Evolutionary conservation across 1,284 basidiomycete genomes (phyloP).

Genomic region (Cutaneotrichosporon arboriforme): DNA sequence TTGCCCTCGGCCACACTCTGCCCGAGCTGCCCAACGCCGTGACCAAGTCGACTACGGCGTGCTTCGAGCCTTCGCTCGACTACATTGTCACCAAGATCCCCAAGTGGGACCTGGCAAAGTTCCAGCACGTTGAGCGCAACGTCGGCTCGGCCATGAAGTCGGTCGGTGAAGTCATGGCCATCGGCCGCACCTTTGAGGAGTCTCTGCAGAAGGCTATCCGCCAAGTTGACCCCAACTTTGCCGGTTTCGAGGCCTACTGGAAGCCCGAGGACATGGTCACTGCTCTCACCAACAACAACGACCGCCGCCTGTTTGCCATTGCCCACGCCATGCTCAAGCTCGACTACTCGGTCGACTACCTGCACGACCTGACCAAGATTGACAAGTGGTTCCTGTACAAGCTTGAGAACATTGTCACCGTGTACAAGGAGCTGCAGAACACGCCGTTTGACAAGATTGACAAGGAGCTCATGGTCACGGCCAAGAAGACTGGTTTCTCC

Average conservation of each 20-base stretch:
- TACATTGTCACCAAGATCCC: conserved; percentile 99
- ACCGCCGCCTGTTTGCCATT: conserved; percentile 95
- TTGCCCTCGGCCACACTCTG: conserved; percentile 96
- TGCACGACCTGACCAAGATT: conserved; percentile 95
- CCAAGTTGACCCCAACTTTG: conserved; percentile 83
- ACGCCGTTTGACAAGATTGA: conserved; percentile 61
- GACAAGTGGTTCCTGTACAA: conserved; percentile 99
- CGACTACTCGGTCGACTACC: conserved; percentile 79
- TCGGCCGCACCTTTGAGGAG: conserved; percentile 98
- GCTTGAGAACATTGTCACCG: conserved; percentile 76
- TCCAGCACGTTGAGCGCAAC: conserved; percentile 89
- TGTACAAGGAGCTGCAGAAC: conserved; percentile 66
- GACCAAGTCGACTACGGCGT: conserved; percentile 98
- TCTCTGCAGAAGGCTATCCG: conserved; percentile 97
- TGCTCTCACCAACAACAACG: conserved; percentile 58
- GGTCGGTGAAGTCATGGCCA: conserved; percentile 99
- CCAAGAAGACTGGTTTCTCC: conserved; percentile 91
- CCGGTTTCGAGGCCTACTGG: conserved; percentile 58
- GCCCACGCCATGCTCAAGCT: conserved; percentile 87
- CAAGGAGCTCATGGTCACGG: conserved; percentile 66
- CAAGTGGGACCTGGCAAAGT: conserved; percentile 99
- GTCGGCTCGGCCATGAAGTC: conserved; percentile 99
- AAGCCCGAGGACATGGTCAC: conserved; percentile 76
- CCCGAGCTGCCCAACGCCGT: conserved; percentile 98
- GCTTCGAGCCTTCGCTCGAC: conserved; percentile 98